These are phyloP conservation scores for Nicotiana knightiana DNA, from an alignment of 257 asterid genomes.

Conservation along the genomic window DNA sequence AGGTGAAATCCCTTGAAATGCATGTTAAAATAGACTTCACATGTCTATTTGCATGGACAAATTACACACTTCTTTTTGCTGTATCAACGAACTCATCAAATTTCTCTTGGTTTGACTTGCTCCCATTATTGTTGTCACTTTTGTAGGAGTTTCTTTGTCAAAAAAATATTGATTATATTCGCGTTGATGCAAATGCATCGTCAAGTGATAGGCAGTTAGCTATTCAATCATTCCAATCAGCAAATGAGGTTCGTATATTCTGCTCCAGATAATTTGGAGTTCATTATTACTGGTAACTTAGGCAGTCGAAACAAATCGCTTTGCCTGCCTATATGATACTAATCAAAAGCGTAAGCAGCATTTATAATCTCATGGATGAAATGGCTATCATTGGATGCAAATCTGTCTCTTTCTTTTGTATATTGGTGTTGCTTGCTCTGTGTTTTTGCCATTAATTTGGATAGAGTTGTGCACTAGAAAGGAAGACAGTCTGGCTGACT, in stretches of 20 bases:
- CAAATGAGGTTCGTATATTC: constrained; percentile 49
- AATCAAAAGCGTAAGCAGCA: background rate
- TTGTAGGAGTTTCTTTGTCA: constrained; percentile 68
- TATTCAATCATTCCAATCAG: constrained; percentile 69
- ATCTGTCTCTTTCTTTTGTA: background rate
- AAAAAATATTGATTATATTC: constrained; percentile 68
- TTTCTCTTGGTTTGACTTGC: background rate
- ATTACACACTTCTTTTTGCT: background rate
- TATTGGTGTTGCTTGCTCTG: background rate
- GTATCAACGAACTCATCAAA: background rate
- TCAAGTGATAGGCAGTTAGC: constrained; percentile 67
- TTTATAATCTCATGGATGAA: constrained; percentile 4
- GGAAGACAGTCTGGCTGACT: background rate
- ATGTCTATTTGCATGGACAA: background rate
- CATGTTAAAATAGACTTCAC: constrained; percentile 3
- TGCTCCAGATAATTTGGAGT: constrained; percentile 5
- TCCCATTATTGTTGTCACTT: constrained; percentile 6
- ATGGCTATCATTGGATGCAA: background rate
- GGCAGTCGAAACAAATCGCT: background rate
- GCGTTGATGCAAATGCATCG: constrained; percentile 64
- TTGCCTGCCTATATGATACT: background rate
- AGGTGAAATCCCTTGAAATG: constrained; percentile 41
- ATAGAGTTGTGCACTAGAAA: background rate
- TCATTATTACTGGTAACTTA: background rate
- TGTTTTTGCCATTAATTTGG: constrained; percentile 3